Percentiles rank a stretch among this genome's conserved stretches.
Conservation (phyloP, 139 green algal genomes). For the Raphidocelis subcapitata region DNA sequence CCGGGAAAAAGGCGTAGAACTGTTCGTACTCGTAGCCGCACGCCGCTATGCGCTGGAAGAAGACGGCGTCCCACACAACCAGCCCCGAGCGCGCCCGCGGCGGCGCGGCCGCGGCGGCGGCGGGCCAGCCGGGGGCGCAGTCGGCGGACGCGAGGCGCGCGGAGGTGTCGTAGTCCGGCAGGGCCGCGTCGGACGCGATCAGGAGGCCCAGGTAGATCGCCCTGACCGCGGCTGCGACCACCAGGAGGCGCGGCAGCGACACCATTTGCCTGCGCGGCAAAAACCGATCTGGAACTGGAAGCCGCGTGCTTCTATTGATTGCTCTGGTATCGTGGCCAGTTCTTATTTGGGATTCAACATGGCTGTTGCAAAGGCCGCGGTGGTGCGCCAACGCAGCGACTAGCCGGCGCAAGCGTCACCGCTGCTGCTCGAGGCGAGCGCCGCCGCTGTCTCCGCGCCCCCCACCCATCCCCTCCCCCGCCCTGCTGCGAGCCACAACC, state of each 20-base stretch:
- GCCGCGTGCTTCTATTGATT: not conserved
- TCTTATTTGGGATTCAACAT: no score
- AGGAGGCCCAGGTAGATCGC: not conserved
- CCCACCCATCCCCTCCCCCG: no score
- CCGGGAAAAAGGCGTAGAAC: conserved; percentile 89
- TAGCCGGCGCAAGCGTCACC: no score
- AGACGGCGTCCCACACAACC: conserved; percentile 83
- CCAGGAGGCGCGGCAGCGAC: not conserved
- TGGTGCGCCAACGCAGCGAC: no score
- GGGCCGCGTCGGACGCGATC: not conserved
- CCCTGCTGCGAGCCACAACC: no score
- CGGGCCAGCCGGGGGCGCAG: not conserved
- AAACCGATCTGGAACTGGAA: not conserved
- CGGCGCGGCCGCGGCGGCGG: not conserved
- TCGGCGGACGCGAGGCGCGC: conserved; percentile 17
- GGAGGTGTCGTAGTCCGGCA: conserved; percentile 65
- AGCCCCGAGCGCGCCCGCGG: conserved; percentile 4
- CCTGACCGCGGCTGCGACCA: conserved; percentile 9
- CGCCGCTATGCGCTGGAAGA: conserved; percentile 70
- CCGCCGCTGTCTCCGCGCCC: no score
- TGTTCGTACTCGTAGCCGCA: conserved; percentile 92
- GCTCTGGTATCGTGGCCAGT: no score
- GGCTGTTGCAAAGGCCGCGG: no score
- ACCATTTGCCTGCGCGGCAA: not conserved
- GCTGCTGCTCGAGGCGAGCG: no score